A percentile compares a stretch with the other conserved stretches of the same genome.
Conservation (phyloP, 2,329 filamentous ascomycete species). For the Fusarium goolgardi region DNA sequence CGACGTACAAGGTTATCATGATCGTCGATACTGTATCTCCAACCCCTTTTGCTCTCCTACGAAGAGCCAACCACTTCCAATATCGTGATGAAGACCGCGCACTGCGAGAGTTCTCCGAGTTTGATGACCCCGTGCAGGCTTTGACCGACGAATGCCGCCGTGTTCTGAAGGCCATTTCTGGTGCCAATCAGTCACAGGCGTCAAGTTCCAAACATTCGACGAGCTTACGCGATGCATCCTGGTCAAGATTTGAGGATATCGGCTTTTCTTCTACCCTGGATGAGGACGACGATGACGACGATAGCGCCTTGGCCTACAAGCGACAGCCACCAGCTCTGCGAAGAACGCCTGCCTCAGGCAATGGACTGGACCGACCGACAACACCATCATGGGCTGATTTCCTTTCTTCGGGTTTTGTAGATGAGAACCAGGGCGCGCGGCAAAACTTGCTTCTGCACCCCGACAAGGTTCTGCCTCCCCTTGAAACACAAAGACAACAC, state of each 20-base stretch:
- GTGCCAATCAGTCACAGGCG: slow-evolving; percentile 85
- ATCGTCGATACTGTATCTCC: slow-evolving; percentile 95
- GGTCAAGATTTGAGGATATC: slow-evolving; percentile 96
- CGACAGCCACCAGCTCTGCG: slow-evolving; percentile 64
- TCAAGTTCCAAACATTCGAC: slow-evolving; percentile 78
- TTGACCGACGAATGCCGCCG: slow-evolving; percentile 94
- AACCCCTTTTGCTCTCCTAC: slow-evolving; percentile 89
- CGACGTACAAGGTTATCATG: slow-evolving; percentile 93
- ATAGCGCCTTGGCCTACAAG: slow-evolving; percentile 56
- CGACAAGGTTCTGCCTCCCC: slow-evolving; percentile 89
- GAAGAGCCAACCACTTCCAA: slow-evolving; percentile 93
- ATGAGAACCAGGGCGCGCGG: slow-evolving; percentile 70
- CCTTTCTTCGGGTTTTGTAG: slow-evolving; percentile 89
- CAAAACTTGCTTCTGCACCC: slow-evolving; percentile 84
- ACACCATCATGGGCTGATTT: slow-evolving; percentile 99
- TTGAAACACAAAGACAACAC: slow-evolving; percentile 78
- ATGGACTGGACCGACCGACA: slow-evolving; percentile 81
- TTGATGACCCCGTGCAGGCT: slow-evolving; percentile 87
- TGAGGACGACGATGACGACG: slow-evolving; percentile 75
- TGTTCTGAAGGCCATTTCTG: slow-evolving; percentile 88
- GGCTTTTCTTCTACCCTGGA: slow-evolving; percentile 84
- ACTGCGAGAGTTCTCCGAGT: slow-evolving; percentile 87
- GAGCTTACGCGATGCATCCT: slow-evolving; percentile 84
- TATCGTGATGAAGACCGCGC: slow-evolving; percentile 89
- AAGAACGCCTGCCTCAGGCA: slow-evolving; percentile 74